Evolutionary conservation across 768 basidiomycete species (phyloP), one percentile per base, ranked within the genome.

Genomic region (Epithele typhae): DNA sequence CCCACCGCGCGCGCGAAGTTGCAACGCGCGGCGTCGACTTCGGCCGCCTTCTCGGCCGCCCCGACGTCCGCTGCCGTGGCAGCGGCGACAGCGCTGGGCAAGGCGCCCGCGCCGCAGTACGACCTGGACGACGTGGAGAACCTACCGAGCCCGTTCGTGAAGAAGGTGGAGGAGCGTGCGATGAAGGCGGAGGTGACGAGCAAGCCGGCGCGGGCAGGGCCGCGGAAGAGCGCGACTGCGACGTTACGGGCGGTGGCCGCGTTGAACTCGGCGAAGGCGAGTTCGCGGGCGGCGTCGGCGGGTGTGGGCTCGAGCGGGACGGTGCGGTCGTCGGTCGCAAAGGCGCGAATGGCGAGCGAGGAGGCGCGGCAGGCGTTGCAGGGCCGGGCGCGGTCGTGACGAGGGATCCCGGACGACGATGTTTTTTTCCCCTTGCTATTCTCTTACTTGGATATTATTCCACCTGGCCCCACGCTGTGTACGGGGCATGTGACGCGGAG

Each of bases 121-220:
- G 82, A 90, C 61, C 56, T 84, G 9, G 71, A 72, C 0, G 87
- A 92, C 59, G 89, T 89, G 60, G 88, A 89, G 62, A 91, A 90
- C 61, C 72, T 92, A 0, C 90, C 89, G 0, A 88, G 86, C 59
- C 90, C 89, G 5, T 92, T 92, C 65, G 60, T 92, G 35, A 85
- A 84, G 59, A 72, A 77, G 40, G 64, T 50, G 4, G 72, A 70
- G 32, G 53, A 63, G 27, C 51, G 57, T 11, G 33, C 50, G 15
- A 40, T 52, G 5, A 51, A 59, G 9, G 48, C 44, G 21, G 47
- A 54, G 10, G 58, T 45, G 14, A 40, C 59, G 21, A 30, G 44
- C 37, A 27, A 27, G 17, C 35, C 57, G 57, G 17, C 52, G 12
- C 22, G 51, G 32, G 38, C 17, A n/a, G 56, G 44, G 9, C 51